Base-by-base conservation (phyloP, 2,329 filamentous ascomycete genomes). In the Fusarium sp. region DNA sequence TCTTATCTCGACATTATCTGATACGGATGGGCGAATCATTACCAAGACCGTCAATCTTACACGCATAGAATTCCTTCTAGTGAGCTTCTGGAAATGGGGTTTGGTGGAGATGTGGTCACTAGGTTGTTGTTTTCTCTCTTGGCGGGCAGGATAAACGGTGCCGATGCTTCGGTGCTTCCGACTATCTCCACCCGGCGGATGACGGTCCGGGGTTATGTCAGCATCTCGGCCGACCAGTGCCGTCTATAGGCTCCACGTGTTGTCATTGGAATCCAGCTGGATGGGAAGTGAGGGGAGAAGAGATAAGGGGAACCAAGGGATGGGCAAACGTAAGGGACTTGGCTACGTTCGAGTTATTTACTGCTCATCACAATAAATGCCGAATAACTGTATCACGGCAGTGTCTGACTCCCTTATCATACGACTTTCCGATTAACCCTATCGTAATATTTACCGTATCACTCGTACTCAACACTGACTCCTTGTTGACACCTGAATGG, bases 181-280 rank as follows among this genome's bases (percentile, higher is more conserved):
- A 50, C 35, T 65, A 71, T 44, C 48, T 53, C 61, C 64, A 51
- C 44, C 45, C 45, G 56, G 26, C 44, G 56, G 35, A 60, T 60
- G 51, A 28, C 39, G 38, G 39, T 44, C 31, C 59, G 53, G 44
- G 59, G 45, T 59, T 53, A 65, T 68, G 53, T 63, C 57, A 73
- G 59, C 61, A 56, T 66, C 42, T 71, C 74, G 74, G 72, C 63
- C 72, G 72, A 74, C 39, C 51, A 39, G 55, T 75, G 54, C 72
- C 70, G 70, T 71, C 72, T 62, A 68, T 69, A 28, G 24, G 33
- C n/a, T 56, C 66, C 70, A 55, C 59, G 22, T 61, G 24, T 42
- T 69, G 33, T 54, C 53, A 63, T 42, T 73, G 66, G 45, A 70
- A 71, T 66, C 54, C 70, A 50, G 47, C 55, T 31, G 66, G 63